Base-by-base conservation (phyloP, 2,329 filamentous ascomycete genomes). In the Curvularia sp. region DNA sequence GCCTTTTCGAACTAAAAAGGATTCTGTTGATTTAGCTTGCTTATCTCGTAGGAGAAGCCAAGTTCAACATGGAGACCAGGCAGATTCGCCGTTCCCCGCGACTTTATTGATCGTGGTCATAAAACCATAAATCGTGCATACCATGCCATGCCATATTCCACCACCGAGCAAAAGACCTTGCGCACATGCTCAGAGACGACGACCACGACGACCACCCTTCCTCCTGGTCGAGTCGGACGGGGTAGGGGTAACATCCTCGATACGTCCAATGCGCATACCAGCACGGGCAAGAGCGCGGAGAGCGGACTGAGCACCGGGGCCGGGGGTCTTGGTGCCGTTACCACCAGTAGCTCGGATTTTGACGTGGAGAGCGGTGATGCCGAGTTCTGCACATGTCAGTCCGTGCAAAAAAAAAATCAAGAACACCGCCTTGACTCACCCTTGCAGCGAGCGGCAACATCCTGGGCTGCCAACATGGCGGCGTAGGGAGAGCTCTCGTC, bases 161-260 rank as follows among this genome's bases (percentile, higher is more conserved):
- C 61, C 66, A 70, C 60, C 63, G 67, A 65, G 67, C 66, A 78
- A 77, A 78, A 52, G 77, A 76, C 62, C 60, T 67, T 64, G 55
- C 68, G 76, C 74, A 80, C 67, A 79, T 77, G 81, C 83, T 91
- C 86, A 99, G 84, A 99, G 91, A 97, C 95, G 94, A 86, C 95
- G 95, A 98, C 95, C 95, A 91, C 95, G 94, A 85, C 95, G 93
- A 97, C 95, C 95, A 87, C 95, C 95, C 93, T 99, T 99, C 87
- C 94, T 93, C 85, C 95, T 92, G 79, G 95, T 99, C 82, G 92
- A 97, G 85, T 99, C 95, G 83, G 95, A 99, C 77, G 96, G 95
- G 64, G 95, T 99, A 77, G 95, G 95, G 77, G 96, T 99, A 70
- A 99, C 95, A 82, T 99, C 95, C 90, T 99, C 95, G 78, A 99